Evolutionary conservation across 345 rosid species (phyloP).

Genomic region (Eutrema japonicum): DNA sequence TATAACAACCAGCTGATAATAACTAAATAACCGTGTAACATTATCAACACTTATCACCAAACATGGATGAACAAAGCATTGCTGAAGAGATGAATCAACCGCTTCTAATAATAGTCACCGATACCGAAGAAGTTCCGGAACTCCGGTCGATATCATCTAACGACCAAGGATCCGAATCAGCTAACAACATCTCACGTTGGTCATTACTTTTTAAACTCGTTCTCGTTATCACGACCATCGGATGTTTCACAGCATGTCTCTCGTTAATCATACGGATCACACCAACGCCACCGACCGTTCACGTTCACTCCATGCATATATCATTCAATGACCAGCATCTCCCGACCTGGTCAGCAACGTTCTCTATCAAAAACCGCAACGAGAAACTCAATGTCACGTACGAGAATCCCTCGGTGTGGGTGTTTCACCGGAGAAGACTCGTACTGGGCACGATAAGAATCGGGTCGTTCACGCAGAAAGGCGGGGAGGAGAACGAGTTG

Average conservation of each 20-base stretch:
- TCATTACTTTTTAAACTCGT: conserved; percentile 3
- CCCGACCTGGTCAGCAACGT: conserved; percentile 29
- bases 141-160: not conserved
- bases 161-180: not conserved
- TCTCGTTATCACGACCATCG: not conserved
- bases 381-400: conserved; percentile 26
- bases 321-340: conserved; percentile 8
- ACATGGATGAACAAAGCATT: conserved; percentile 1
- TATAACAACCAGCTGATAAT: not conserved
- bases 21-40: not conserved
- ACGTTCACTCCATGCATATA: conserved; percentile 28
- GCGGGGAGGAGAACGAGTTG: conserved; percentile 23
- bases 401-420: conserved; percentile 13
- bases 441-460: not conserved
- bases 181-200: conserved; percentile 23
- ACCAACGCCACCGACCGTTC: conserved; percentile 32
- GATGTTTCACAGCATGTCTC: not conserved
- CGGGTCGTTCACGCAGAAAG: conserved; percentile 16
- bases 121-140: not conserved
- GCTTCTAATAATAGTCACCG: not conserved
- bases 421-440: conserved; percentile 12
- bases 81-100: conserved; percentile 4
- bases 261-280: conserved; percentile 27
- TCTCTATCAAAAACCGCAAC: conserved; percentile 38
- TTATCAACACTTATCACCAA: not conserved